Conservation (phyloP, 306 rosid genomes). For the Castanospermum australe region DNA sequence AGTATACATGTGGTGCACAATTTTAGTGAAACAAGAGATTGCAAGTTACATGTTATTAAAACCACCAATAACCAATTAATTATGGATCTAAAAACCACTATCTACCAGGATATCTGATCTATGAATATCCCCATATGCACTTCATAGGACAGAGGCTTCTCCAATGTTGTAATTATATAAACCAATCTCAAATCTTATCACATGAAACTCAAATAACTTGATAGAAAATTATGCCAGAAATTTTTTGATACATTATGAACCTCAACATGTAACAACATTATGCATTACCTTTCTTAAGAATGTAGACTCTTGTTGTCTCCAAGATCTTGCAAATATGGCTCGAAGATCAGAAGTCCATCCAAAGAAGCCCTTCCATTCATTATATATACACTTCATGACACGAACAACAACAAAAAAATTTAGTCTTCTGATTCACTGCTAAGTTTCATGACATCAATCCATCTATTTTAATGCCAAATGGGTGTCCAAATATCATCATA, state of each 20-base stretch:
- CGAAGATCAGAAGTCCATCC: constrained; percentile 92
- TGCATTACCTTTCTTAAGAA: constrained; percentile 60
- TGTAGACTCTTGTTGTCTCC: constrained; percentile 65
- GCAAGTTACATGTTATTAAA: background rate
- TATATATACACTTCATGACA: constrained; percentile 67
- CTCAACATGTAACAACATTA: constrained; percentile 2
- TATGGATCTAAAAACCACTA: background rate
- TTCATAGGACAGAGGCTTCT: background rate
- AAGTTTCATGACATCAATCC: background rate
- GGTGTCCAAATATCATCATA: background rate
- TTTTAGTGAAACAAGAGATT: background rate
- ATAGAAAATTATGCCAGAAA: background rate
- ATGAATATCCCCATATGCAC: background rate
- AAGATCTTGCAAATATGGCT: constrained; percentile 56
- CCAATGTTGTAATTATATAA: background rate
- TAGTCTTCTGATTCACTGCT: background rate
- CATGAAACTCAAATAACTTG: constrained; percentile 5
- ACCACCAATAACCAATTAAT: background rate
- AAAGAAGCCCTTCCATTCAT: constrained; percentile 82
- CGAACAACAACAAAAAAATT: background rate
- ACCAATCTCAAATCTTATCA: background rate
- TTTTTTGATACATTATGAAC: background rate
- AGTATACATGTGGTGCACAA: background rate
- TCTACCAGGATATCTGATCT: background rate
- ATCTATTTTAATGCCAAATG: background rate